Percentiles rank a stretch among this genome's conserved stretches.
phyloP scores from a whole-genome alignment of 257 asterid genomes.

The Nicotiana tomentosiformis region DNA sequence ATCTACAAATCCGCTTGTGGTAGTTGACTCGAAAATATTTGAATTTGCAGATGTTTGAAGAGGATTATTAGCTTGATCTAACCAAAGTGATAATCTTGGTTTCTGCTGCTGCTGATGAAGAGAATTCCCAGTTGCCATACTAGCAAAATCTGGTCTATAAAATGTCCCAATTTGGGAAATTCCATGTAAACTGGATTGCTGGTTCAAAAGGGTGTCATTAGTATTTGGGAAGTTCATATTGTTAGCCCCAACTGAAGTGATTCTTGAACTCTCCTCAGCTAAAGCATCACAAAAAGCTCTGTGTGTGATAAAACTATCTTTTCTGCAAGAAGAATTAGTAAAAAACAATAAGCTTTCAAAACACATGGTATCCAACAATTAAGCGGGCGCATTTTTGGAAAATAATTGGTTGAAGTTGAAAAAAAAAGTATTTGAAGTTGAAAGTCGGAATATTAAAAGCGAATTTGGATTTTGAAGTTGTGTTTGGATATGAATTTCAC shows the following conservation, averaged over 20 bases:
- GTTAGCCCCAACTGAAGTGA: constrained; percentile 30
- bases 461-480: background rate
- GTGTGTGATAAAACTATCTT: constrained; percentile 84
- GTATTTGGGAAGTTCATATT: constrained; percentile 39
- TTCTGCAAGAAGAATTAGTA: constrained; percentile 30
- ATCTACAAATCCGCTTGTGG: constrained; percentile 19
- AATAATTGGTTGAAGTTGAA: background rate
- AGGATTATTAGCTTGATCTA: constrained; percentile 32
- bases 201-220: background rate
- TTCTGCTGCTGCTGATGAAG: constrained; percentile 27
- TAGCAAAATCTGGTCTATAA: constrained; percentile 20
- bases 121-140: constrained; percentile 17
- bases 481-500: background rate
- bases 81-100: constrained; percentile 64
- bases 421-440: background rate
- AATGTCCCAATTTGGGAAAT: no score
- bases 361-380: no score
- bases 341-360: background rate
- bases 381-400: no score
- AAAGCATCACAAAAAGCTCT: constrained; percentile 92
- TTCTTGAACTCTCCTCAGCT: constrained; percentile 65
- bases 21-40: constrained; percentile 5
- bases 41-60: constrained; percentile 22
- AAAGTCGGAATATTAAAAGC: background rate
- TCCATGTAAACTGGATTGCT: constrained; percentile 13